phyloP scores from a whole-genome alignment of 805 yeast genomes.

The Sungouiozyma ichnusensis region DNA sequence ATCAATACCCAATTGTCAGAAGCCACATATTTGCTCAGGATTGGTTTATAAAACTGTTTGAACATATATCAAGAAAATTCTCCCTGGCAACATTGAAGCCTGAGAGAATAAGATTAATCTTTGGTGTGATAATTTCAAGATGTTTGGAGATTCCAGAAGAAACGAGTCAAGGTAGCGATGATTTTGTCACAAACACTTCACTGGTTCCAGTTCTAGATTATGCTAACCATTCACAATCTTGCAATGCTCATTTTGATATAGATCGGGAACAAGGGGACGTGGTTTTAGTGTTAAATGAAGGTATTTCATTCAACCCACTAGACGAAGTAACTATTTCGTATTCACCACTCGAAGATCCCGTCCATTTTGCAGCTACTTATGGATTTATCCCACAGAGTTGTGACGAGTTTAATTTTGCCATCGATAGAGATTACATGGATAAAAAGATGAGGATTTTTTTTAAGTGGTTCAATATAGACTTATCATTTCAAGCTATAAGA shows the following conservation, averaged over 20 bases:
- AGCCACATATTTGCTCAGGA: constrained; percentile 5
- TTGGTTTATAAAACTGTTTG: constrained; percentile 1
- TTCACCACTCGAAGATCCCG: neutral
- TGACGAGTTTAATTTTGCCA: constrained; percentile 1
- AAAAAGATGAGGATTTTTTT: neutral
- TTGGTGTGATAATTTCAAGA: constrained; percentile 46
- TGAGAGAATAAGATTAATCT: constrained; percentile 14
- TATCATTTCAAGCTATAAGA: neutral
- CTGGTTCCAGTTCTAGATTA: constrained; percentile 60
- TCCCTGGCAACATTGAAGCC: neutral
- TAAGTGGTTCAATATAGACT: constrained; percentile 1
- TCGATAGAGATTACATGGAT: constrained; percentile 1
- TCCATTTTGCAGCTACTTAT: constrained; percentile 1
- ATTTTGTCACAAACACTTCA: constrained; percentile 40
- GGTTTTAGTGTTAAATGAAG: constrained; percentile 26
- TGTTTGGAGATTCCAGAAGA: constrained; percentile 53
- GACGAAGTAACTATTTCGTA: constrained; percentile 1
- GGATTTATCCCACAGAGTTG: constrained; percentile 2
- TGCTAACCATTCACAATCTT: constrained; percentile 44
- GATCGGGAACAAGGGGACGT: constrained; percentile 37
- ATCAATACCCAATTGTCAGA: constrained; percentile 1
- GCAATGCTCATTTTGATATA: constrained; percentile 53
- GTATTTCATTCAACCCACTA: constrained; percentile 4
- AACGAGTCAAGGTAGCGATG: constrained; percentile 20
- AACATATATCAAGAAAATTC: neutral